A percentile compares a stretch with the other conserved stretches of the same genome.
These are phyloP conservation scores for Metschnikowia colocasiae DNA, from an alignment of 805 yeast species.

Conservation along the genomic window DNA sequence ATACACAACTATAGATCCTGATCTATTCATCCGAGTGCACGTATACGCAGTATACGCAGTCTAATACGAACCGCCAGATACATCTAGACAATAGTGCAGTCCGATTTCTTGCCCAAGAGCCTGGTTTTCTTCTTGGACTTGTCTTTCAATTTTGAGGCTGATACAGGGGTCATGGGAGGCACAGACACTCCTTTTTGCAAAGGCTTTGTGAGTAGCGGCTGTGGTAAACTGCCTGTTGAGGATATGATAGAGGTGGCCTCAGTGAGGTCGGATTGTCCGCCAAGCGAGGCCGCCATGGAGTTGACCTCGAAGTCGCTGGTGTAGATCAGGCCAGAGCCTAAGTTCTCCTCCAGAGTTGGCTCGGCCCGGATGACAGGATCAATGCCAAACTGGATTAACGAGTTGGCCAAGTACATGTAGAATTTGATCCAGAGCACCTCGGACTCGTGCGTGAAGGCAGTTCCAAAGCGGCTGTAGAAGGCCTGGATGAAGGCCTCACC, in stretches of 20 bases:
- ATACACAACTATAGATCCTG: not conserved
- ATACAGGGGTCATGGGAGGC: not conserved
- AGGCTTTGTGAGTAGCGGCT: not conserved
- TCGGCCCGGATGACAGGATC: conserved; percentile 40
- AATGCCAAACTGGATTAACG: conserved; percentile 57
- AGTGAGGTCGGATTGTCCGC: conserved; percentile 11
- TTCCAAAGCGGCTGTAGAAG: conserved; percentile 59
- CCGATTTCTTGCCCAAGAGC: conserved; percentile 3
- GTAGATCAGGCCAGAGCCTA: conserved; percentile 9
- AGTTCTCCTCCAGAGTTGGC: not conserved
- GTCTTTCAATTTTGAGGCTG: not conserved
- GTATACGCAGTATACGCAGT: not conserved
- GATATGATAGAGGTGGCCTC: conserved; percentile 9
- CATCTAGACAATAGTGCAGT: conserved; percentile 2
- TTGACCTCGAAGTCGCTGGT: conserved; percentile 11
- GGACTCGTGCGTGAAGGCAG: conserved; percentile 52
- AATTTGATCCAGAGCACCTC: conserved; percentile 71
- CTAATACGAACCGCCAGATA: not conserved
- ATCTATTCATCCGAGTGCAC: not conserved
- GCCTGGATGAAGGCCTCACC: conserved; percentile 70
- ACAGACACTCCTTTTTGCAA: not conserved
- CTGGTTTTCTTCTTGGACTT: not conserved
- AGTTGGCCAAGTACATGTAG: conserved; percentile 65
- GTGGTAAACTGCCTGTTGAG: not conserved
- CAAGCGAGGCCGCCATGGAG: conserved; percentile 8